Conservation (phyloP, 495 filamentous ascomycete genomes). For the Neurospora hispaniola region DNA sequence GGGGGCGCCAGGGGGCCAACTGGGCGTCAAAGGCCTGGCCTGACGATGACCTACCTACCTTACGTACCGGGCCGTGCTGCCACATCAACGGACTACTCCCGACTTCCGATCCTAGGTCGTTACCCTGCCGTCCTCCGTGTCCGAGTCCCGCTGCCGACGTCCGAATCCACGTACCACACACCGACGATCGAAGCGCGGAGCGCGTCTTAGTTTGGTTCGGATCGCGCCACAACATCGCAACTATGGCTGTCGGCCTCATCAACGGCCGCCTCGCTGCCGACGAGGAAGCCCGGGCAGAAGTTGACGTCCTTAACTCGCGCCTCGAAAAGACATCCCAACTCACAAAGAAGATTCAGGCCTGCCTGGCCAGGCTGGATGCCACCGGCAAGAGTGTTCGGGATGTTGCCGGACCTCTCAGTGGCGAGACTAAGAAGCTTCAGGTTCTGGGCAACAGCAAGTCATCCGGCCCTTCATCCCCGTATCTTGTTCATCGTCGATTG, state of each 20-base stretch:
- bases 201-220: neutral
- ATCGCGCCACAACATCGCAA: neutral
- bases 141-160: neutral
- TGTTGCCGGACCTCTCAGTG: conserved; percentile 85
- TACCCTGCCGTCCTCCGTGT: neutral
- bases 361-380: conserved; percentile 70
- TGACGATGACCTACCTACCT: neutral
- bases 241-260: conserved; percentile 37
- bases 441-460: conserved; percentile 61
- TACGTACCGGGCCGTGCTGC: neutral
- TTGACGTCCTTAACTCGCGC: conserved; percentile 54
- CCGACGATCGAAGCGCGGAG: neutral
- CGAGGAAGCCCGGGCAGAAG: conserved; percentile 54
- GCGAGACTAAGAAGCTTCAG: conserved; percentile 83
- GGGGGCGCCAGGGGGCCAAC: neutral
- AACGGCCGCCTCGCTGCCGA: conserved; percentile 41
- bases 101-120: neutral
- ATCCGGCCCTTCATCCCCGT: neutral
- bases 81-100: neutral
- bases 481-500: neutral
- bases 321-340: conserved; percentile 57
- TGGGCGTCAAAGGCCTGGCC: neutral
- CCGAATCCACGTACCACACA: neutral
- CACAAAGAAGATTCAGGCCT: conserved; percentile 88
- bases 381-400: conserved; percentile 84